Conservation (phyloP, 352 stramenopile genomes). For the Pythium grandisporangium region DNA sequence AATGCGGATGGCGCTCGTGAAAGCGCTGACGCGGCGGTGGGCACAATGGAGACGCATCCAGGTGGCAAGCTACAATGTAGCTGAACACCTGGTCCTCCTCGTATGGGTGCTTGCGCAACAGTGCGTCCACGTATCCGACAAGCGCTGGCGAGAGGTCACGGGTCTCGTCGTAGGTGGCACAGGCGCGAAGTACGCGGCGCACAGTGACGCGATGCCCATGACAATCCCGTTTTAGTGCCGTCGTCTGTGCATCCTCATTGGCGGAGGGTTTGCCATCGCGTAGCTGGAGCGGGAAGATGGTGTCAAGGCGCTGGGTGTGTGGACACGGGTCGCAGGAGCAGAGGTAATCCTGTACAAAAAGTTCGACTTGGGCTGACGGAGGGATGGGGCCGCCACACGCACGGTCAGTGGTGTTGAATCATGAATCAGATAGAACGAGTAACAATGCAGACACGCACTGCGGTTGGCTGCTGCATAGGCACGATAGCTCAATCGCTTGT, state of each 20-base stretch:
- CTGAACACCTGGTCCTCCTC: slow-evolving; percentile 55
- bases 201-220: slow-evolving; percentile 20
- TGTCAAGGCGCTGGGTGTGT: slow-evolving; percentile 32
- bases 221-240: no score
- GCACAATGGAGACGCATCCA: not conserved
- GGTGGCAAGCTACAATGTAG: slow-evolving; percentile 19
- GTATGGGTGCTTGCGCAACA: slow-evolving; percentile 27
- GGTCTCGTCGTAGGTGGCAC: slow-evolving; percentile 65
- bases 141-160: slow-evolving; percentile 26
- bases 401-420: no score
- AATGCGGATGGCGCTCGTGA: no score
- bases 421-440: no score
- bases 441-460: no score
- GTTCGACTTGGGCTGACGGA: no score
- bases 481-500: no score
- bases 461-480: no score
- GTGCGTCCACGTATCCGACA: slow-evolving; percentile 33
- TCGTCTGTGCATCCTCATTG: no score
- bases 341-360: slow-evolving; percentile 33
- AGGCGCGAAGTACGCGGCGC: slow-evolving; percentile 45
- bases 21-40: not conserved
- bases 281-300: slow-evolving; percentile 21
- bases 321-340: slow-evolving; percentile 60
- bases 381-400: no score
- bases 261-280: slow-evolving; percentile 10